Percentiles rank a stretch among this genome's conserved stretches.
These are phyloP conservation scores for Herpotrichia juniperi DNA, from an alignment of 2,329 filamentous ascomycete genomes.

Conservation along the genomic window DNA sequence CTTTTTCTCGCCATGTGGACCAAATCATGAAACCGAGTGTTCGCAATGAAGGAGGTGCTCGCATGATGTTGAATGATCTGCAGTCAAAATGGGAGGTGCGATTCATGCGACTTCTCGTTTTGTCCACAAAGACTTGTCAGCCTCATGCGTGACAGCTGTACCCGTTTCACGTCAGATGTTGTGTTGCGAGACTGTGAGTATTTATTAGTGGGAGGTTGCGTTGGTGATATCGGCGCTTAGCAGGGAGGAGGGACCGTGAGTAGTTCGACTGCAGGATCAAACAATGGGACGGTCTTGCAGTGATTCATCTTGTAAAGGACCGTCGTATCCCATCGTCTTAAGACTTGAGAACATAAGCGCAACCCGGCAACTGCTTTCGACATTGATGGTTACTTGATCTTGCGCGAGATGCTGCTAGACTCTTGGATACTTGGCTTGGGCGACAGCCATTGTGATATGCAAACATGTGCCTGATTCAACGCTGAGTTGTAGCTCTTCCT, in stretches of 20 bases:
- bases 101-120: slow-evolving; percentile 2
- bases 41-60: slow-evolving; percentile 3
- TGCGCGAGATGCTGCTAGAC: too few species aligned
- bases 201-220: not conserved
- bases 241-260: too few species aligned
- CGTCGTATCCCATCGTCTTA: too few species aligned
- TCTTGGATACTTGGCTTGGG: too few species aligned
- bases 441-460: too few species aligned
- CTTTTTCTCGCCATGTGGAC: not conserved
- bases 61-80: slow-evolving; percentile 6
- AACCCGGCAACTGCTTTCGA: too few species aligned
- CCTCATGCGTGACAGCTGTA: not conserved
- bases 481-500: too few species aligned
- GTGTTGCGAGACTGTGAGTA: not conserved
- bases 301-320: too few species aligned
- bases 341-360: too few species aligned
- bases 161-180: not conserved
- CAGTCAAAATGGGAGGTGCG: not conserved
- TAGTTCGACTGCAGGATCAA: not conserved
- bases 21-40: slow-evolving; percentile 8
- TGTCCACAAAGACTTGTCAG: not conserved
- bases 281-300: not conserved
- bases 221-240: too few species aligned
- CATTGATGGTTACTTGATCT: too few species aligned
- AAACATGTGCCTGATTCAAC: too few species aligned